phyloP scores from a whole-genome alignment of 345 rosid genomes.

The Adansonia digitata region DNA sequence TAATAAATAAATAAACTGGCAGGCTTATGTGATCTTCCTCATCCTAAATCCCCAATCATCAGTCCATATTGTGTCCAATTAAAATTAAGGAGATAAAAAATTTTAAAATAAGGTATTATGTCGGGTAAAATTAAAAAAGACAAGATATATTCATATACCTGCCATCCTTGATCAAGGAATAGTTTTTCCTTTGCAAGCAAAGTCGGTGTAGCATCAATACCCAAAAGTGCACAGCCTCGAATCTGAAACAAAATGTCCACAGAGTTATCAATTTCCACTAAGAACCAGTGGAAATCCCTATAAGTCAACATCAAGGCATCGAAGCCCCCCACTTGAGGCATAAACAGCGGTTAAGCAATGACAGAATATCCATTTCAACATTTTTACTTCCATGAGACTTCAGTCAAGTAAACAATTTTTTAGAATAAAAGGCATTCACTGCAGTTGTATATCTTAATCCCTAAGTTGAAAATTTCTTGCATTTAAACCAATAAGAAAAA shows the following conservation, averaged over 20 bases:
- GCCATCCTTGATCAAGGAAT: conserved; percentile 91
- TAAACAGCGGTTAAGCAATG: neutral
- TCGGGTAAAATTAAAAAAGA: neutral
- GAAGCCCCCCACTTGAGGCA: neutral
- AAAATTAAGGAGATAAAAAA: neutral
- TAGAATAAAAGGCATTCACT: neutral
- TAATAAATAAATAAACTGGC: too few species aligned
- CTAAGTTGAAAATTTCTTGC: neutral
- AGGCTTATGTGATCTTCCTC: neutral
- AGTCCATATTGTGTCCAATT: neutral
- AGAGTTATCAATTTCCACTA: neutral
- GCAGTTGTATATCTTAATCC: neutral
- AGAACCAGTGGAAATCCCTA: neutral
- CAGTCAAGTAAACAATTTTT: neutral
- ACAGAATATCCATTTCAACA: neutral
- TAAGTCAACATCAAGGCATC: neutral
- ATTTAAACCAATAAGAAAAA: neutral
- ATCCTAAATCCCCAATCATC: conserved; percentile 6
- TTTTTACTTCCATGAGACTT: neutral
- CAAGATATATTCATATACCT: conserved; percentile 65
- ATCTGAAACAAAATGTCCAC: conserved; percentile 48
- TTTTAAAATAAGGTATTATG: neutral
- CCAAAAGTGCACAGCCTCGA: conserved; percentile 88
- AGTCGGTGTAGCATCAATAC: conserved; percentile 84
- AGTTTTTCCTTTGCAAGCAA: conserved; percentile 73